Base-by-base conservation (phyloP, 345 rosid genomes). In the Rhizophora apiculata region DNA sequence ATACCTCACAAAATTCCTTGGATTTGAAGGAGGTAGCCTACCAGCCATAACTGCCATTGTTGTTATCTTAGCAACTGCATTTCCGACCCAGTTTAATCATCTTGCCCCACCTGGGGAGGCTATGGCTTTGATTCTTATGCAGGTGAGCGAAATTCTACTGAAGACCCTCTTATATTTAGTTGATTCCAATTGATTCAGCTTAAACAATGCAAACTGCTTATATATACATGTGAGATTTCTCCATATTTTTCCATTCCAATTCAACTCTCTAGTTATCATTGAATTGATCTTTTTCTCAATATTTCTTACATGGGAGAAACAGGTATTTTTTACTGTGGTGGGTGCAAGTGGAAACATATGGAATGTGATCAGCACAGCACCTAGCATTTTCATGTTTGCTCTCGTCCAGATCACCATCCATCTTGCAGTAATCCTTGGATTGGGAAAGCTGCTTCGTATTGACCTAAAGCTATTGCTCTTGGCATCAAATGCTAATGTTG, bases 401-500 rank as follows among this genome's bases (percentile, higher is more conserved):
- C 78, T 91, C 20, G 83, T 85, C 56, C 98, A 89, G 82, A 84
- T 91, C 6, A 20, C 86, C 11, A 62, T 90, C 63, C 97, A 93
- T 82, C 90, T 94, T 15, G 89, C 80, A 3, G 81, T 89, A 67
- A 83, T 91, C 68, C 83, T 94, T 24, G 97, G 96, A 26, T 36
- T 94, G 21, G 97, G 98, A 62, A 88, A 88, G 85, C 80, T 91
- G 21, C 68, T 89, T 15, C 62, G 83, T n/a, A 68, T 91, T 15
- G 98, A 91, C 68, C 77, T 74, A 69, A 88, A 85, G 79, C 82
- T 83, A 52, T 78, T 91, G 73, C 96, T 94, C 32, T 30, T 94
- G n/a, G 96, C 98, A 49, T 93, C 96, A 46, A 91, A 91, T 84
- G 98, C 97, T 24, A 93, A 87, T 66, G 89, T 91, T 2, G 98